Evolutionary conservation across 2,329 filamentous ascomycete genomes (phyloP).

Genomic region (Fusarium sp.): DNA sequence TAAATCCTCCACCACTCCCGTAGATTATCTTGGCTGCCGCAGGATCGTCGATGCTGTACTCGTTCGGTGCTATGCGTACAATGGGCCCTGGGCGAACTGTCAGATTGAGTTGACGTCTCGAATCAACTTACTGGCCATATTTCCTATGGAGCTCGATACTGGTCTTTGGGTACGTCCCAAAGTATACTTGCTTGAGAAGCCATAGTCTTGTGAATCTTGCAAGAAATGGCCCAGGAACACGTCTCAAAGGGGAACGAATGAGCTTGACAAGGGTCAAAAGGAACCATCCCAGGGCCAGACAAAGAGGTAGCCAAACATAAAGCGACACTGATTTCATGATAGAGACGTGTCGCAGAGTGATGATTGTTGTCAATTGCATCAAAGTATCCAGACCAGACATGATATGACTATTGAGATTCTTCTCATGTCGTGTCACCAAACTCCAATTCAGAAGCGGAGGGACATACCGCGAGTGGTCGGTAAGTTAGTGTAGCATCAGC

Average conservation of each 20-base stretch:
- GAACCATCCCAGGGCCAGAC: neutral
- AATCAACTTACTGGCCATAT: accelerated
- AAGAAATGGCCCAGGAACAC: neutral
- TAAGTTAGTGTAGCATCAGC: neutral
- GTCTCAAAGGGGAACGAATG: neutral
- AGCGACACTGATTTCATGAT: neutral
- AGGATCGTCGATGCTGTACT: neutral
- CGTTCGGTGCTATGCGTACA: neutral
- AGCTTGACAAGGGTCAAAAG: neutral
- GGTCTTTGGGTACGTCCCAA: neutral
- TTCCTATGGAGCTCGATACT: neutral
- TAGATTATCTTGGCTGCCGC: neutral
- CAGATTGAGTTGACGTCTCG: accelerated
- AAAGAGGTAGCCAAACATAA: neutral
- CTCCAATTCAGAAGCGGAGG: neutral
- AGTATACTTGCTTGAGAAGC: neutral
- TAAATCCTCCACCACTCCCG: neutral
- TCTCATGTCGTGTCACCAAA: accelerated
- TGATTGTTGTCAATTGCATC: neutral
- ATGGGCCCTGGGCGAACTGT: neutral
- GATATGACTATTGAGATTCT: neutral
- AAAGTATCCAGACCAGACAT: accelerated
- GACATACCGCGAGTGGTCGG: accelerated
- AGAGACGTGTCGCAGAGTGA: accelerated
- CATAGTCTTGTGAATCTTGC: neutral